phyloP scores from a whole-genome alignment of 345 rosid genomes.

The Linum lewisii region DNA sequence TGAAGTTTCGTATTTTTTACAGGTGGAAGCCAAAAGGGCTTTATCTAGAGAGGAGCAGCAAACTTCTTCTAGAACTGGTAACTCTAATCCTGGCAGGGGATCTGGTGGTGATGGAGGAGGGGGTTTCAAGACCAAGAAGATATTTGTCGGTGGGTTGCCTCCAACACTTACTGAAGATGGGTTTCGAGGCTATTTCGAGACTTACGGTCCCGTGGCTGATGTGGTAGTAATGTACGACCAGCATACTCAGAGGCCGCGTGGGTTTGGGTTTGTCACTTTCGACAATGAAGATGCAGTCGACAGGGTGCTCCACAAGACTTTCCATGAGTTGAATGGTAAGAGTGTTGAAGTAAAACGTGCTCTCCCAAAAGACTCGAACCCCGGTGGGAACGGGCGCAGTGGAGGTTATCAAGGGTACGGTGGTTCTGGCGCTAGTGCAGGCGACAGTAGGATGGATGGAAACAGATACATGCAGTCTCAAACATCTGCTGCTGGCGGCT shows the following conservation, averaged over 20 bases:
- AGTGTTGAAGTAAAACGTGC: slow-evolving; percentile 77
- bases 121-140: slow-evolving; percentile 30
- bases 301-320: slow-evolving; percentile 43
- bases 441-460: slow-evolving; percentile 23
- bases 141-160: slow-evolving; percentile 36
- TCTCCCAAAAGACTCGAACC: slow-evolving; percentile 54
- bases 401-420: slow-evolving; percentile 24
- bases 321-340: slow-evolving; percentile 58
- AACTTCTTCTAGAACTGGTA: slow-evolving; percentile 22
- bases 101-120: slow-evolving; percentile 15
- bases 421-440: slow-evolving; percentile 12
- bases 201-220: slow-evolving; percentile 36
- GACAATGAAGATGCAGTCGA: slow-evolving; percentile 63
- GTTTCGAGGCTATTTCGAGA: slow-evolving; percentile 29
- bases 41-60: slow-evolving; percentile 36
- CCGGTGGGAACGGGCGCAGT: slow-evolving; percentile 20
- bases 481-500: slow-evolving; percentile 21
- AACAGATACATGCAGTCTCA: slow-evolving; percentile 26
- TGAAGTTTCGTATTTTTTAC: slow-evolving; percentile 10
- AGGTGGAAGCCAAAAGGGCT: slow-evolving; percentile 39
- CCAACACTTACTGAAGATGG: slow-evolving; percentile 26
- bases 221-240: slow-evolving; percentile 81
- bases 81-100: slow-evolving; percentile 18
- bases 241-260: slow-evolving; percentile 61
- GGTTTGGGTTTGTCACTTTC: slow-evolving; percentile 78